These are phyloP conservation scores for Penicillium flavigenum DNA, from an alignment of 495 filamentous ascomycete genomes.

Conservation along the genomic window DNA sequence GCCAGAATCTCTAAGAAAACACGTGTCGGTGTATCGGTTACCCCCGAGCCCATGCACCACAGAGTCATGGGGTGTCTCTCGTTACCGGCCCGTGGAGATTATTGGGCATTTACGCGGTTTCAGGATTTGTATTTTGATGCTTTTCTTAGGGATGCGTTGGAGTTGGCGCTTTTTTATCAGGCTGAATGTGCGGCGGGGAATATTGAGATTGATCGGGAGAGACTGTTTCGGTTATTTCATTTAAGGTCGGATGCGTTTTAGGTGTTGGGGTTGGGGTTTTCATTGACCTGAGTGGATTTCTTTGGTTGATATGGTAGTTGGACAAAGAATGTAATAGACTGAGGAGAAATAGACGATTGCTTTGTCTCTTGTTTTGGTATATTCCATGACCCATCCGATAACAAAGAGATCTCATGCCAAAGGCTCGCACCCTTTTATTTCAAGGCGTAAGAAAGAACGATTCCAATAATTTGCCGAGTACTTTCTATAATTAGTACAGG, in stretches of 20 bases:
- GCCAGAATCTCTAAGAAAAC: neutral
- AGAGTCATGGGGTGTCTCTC: conserved; percentile 1
- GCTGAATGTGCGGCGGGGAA: neutral
- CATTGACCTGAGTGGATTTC: neutral
- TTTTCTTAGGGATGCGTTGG: conserved; percentile 1
- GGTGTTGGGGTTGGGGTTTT: neutral
- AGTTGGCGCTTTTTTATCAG: neutral
- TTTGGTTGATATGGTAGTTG: neutral
- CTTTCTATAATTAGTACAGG: neutral
- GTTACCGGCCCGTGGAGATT: neutral
- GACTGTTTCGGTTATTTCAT: neutral
- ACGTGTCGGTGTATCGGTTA: neutral
- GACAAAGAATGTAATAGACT: neutral
- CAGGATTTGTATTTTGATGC: neutral
- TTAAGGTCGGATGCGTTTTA: neutral
- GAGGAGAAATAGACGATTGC: neutral
- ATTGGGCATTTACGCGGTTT: neutral
- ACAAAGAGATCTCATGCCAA: neutral
- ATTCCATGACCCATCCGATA: neutral
- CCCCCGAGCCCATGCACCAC: conserved; percentile 3
- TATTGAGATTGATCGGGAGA: neutral
- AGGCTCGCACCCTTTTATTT: neutral
- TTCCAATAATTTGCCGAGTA: neutral
- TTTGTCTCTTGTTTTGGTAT: neutral
- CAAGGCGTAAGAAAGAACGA: neutral